Evolutionary conservation across 176 grass and related monocot genomes (phyloP).

Genomic region (Carex littledalei): DNA sequence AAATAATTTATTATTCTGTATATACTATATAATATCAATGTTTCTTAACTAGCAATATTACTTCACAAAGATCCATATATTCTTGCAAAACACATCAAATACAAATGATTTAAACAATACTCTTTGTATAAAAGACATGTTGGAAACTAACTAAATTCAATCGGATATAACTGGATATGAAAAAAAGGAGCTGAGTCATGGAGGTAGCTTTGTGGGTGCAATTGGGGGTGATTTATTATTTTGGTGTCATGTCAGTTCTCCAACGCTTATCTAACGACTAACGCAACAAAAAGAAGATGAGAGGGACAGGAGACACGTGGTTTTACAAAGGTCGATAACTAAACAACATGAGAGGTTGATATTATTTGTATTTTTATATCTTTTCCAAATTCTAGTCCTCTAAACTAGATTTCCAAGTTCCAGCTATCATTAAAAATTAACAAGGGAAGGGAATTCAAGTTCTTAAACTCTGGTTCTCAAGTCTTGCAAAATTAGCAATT

Average conservation of each 20-base stretch:
- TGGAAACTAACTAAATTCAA: too few species aligned
- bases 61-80: too few species aligned
- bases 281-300: slow-evolving; percentile 10
- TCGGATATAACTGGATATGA: not conserved
- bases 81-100: too few species aligned
- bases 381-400: not conserved
- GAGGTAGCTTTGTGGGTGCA: not conserved
- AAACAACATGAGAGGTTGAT: not conserved
- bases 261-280: not conserved
- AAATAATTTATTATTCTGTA: too few species aligned
- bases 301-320: slow-evolving; percentile 22
- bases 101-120: too few species aligned
- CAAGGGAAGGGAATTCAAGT: not conserved
- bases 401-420: not conserved
- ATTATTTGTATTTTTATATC: not conserved
- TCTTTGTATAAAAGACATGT: too few species aligned
- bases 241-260: not conserved
- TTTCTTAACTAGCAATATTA: too few species aligned
- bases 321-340: slow-evolving; percentile 5
- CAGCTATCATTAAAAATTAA: not conserved
- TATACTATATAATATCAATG: too few species aligned
- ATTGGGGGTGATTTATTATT: not conserved
- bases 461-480: not conserved
- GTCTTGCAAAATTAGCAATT: not conserved
- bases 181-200: not conserved